A percentile compares a stretch with the other conserved stretches of the same genome.
phyloP scores from a whole-genome alignment of 2,329 filamentous ascomycete genomes.

The Pestalotiopsis fici region DNA sequence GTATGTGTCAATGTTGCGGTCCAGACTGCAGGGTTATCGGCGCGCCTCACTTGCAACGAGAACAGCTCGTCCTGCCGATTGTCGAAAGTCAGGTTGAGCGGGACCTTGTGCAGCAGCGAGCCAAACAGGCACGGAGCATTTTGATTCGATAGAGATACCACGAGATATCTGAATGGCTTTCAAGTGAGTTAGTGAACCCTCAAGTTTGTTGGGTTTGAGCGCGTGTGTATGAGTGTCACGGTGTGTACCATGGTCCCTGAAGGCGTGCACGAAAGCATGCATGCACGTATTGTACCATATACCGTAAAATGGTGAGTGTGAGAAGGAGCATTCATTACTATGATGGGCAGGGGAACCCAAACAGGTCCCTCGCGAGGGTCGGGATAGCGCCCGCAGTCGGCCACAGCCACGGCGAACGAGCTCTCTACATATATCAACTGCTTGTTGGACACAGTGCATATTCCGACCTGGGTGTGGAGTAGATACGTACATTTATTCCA shows the following conservation, averaged over 20 bases:
- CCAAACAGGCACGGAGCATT: background rate
- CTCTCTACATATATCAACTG: background rate
- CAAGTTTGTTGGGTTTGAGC: background rate
- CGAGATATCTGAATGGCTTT: background rate
- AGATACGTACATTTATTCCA: background rate
- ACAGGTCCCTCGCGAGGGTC: background rate
- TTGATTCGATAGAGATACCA: background rate
- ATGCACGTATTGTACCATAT: background rate
- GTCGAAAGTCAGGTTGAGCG: background rate
- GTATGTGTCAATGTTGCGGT: background rate
- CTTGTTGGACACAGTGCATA: background rate
- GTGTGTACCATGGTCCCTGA: no score
- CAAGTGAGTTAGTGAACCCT: background rate
- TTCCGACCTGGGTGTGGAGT: background rate
- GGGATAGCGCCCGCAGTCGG: background rate
- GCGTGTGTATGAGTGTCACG: background rate
- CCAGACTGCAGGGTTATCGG: background rate
- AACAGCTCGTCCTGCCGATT: background rate
- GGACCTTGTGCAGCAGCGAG: background rate
- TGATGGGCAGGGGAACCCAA: no score
- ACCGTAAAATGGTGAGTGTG: background rate
- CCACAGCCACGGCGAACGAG: background rate
- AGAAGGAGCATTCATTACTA: background rate
- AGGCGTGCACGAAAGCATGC: no score
- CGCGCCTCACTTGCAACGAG: background rate